Evolutionary conservation across 169 alveolate genomes (phyloP).

Genomic region (Cardiosporidium cionae): DNA sequence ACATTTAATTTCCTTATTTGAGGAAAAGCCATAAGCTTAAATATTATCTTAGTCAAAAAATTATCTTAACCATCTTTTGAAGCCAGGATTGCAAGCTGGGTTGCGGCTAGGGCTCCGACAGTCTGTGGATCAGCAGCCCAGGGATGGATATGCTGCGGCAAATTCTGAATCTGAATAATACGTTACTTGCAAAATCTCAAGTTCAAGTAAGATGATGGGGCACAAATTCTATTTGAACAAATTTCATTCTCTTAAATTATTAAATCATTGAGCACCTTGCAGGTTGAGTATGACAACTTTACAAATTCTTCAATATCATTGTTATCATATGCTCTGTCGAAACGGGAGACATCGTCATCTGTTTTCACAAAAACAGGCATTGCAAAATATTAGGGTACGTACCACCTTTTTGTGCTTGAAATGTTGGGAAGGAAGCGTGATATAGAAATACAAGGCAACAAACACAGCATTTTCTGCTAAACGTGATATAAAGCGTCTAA

Average conservation of each 20-base stretch:
- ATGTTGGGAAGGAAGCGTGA: not conserved
- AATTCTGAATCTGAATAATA: conserved; percentile 55
- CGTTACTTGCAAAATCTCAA: not conserved
- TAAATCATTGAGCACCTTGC: conserved; percentile 33
- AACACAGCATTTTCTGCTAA: not conserved
- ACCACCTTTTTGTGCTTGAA: not conserved
- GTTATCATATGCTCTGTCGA: conserved; percentile 69
- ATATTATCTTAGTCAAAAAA: too few relatives aligned
- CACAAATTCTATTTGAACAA: too few relatives aligned
- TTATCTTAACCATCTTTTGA: conserved; percentile 44
- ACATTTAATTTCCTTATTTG: not conserved
- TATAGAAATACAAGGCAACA: not conserved
- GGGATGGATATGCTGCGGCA: conserved; percentile 80
- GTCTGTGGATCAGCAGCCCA: conserved; percentile 92
- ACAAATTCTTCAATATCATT: conserved; percentile 65
- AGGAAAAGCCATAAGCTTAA: too few relatives aligned
- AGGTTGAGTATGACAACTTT: conserved; percentile 54
- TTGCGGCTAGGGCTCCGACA: conserved; percentile 89
- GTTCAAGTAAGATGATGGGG: not conserved
- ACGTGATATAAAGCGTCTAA: not conserved
- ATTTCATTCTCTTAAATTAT: not conserved
- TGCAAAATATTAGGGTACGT: not conserved
- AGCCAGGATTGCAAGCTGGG: conserved; percentile 86
- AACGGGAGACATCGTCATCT: conserved; percentile 64
- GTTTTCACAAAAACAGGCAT: not conserved